Conservation (phyloP, 2,329 filamentous ascomycete species). For the Chaetomium strumarium region DNA sequence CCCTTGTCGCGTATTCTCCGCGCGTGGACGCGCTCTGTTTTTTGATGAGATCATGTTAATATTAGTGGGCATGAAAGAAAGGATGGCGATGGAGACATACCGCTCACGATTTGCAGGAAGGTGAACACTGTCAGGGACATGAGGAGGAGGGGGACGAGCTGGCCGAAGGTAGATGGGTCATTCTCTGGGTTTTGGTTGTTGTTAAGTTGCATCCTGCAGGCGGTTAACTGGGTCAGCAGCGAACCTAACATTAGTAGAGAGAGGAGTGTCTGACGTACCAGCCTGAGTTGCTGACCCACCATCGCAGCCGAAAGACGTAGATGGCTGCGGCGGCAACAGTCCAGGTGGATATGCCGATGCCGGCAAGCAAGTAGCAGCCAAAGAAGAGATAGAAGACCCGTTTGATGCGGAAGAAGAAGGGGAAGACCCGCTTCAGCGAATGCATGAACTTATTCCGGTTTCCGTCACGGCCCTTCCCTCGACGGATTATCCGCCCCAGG, state of each 20-base stretch:
- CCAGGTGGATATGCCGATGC: conserved; percentile 24
- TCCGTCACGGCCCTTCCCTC: conserved; percentile 10
- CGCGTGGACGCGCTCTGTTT: conserved; percentile 1
- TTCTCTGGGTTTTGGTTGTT: conserved; percentile 27
- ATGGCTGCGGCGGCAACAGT: conserved; percentile 19
- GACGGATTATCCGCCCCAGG: conserved; percentile 16
- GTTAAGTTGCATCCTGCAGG: conserved; percentile 9
- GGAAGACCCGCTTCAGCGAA: conserved; percentile 6
- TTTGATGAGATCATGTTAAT: not conserved
- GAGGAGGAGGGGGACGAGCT: conserved; percentile 29
- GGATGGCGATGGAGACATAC: not conserved
- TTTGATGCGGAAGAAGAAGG: conserved; percentile 6
- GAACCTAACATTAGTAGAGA: not conserved
- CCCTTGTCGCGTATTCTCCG: not conserved
- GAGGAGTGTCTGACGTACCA: conserved; percentile 12
- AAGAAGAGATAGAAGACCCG: conserved; percentile 15
- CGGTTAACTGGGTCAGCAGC: not conserved
- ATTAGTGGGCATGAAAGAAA: no score
- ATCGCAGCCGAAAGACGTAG: conserved; percentile 28
- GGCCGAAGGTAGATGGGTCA: conserved; percentile 31
- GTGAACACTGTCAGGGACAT: conserved; percentile 31
- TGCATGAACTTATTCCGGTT: conserved; percentile 8
- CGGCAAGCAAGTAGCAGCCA: conserved; percentile 17
- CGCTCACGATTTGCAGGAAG: conserved; percentile 26
- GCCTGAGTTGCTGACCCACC: conserved; percentile 27